Evolutionary conservation across 768 basidiomycete species (phyloP).

Genomic region (Auricularia heimuer): DNA sequence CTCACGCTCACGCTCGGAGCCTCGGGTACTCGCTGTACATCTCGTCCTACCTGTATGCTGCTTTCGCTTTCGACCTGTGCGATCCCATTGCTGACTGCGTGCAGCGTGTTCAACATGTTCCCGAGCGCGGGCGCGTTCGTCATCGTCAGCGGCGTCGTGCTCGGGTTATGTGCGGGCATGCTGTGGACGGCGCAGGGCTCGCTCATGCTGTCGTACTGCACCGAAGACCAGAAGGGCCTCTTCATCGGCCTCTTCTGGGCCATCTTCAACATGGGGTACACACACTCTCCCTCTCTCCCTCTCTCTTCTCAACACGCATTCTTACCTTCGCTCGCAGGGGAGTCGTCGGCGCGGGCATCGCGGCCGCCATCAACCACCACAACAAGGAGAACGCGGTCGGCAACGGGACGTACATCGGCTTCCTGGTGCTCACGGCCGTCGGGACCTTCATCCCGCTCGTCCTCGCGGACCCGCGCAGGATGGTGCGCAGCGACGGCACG

Average conservation of each 20-base stretch:
- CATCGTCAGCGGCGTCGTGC: slow-evolving; percentile 58
- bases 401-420: slow-evolving; percentile 50
- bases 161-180: slow-evolving; percentile 62
- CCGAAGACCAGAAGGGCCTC: slow-evolving; percentile 64
- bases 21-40: slow-evolving; percentile 70
- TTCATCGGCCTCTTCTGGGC: slow-evolving; percentile 78
- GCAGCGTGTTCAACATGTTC: slow-evolving; percentile 63
- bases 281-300: slow-evolving; percentile 8
- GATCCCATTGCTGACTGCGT: background rate
- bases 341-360: slow-evolving; percentile 13
- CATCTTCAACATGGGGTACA: slow-evolving; percentile 66
- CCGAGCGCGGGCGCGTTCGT: slow-evolving; percentile 50
- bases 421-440: slow-evolving; percentile 60
- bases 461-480: slow-evolving; percentile 62
- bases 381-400: slow-evolving; percentile 11
- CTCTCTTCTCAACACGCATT: background rate
- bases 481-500: slow-evolving; percentile 68
- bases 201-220: slow-evolving; percentile 76
- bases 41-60: slow-evolving; percentile 55
- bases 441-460: slow-evolving; percentile 57
- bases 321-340: slow-evolving; percentile 28
- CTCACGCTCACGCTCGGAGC: slow-evolving; percentile 62
- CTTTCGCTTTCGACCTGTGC: background rate
- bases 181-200: slow-evolving; percentile 83
- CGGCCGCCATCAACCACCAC: slow-evolving; percentile 12